Evolutionary conservation across 73 alveolate species (phyloP).

Genomic region (Paramecium sonneborni): DNA sequence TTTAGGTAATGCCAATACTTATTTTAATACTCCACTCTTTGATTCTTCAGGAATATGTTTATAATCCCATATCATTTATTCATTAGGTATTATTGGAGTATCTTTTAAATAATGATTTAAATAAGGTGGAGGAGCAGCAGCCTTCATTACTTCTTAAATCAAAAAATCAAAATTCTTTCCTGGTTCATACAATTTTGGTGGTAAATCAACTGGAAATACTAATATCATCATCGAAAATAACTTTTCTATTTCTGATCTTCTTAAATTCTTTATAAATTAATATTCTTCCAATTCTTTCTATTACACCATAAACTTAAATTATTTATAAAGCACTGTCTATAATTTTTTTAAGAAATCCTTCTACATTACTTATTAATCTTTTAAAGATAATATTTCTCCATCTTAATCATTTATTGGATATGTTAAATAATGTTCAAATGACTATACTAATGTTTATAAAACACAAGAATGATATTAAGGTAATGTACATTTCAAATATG

Average conservation of each 20-base stretch:
- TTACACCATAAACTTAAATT: slow-evolving; percentile 34
- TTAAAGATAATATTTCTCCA: background rate
- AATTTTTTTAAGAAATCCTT: slow-evolving; percentile 48
- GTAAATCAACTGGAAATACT: slow-evolving; percentile 11
- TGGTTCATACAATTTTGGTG: slow-evolving; percentile 25
- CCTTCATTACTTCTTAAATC: slow-evolving; percentile 30
- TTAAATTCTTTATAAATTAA: slow-evolving; percentile 34
- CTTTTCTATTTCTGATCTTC: slow-evolving; percentile 41
- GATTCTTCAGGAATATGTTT: slow-evolving; percentile 52
- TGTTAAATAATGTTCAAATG: slow-evolving; percentile 42
- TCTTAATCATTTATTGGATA: slow-evolving; percentile 27
- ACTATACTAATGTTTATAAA: background rate
- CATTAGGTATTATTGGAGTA: slow-evolving; percentile 45
- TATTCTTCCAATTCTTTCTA: slow-evolving; percentile 45
- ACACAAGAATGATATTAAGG: slow-evolving; percentile 55
- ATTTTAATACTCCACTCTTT: slow-evolving; percentile 8
- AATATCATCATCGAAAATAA: background rate
- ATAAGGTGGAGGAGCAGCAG: slow-evolving; percentile 18
- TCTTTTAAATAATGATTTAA: background rate
- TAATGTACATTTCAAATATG: slow-evolving; percentile 21
- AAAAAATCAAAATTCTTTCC: slow-evolving; percentile 40
- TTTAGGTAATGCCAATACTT: slow-evolving; percentile 31
- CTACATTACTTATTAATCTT: slow-evolving; percentile 11
- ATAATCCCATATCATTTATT: slow-evolving; percentile 53
- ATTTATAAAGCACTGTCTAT: slow-evolving; percentile 20